Conservation (phyloP, 768 basidiomycete genomes). For the Russula vinacea region DNA sequence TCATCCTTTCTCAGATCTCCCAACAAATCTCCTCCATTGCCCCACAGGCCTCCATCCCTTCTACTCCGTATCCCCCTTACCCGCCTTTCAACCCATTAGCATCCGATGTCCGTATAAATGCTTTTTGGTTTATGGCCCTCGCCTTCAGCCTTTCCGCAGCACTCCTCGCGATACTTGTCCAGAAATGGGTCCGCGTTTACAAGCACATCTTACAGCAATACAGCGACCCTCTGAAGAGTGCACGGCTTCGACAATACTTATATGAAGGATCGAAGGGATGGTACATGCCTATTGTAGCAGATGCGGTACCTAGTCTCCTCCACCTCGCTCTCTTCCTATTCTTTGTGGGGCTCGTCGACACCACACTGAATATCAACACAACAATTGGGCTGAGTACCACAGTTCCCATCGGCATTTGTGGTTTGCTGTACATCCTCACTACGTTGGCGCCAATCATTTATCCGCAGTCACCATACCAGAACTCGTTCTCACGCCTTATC, state of each 20-base stretch:
- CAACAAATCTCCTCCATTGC: conserved; percentile 8
- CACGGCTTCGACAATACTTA: neutral
- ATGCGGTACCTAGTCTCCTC: neutral
- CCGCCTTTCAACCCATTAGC: conserved; percentile 29
- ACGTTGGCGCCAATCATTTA: conserved; percentile 8
- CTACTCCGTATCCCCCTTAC: neutral
- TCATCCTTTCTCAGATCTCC: conserved; percentile 16
- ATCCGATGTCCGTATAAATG: conserved; percentile 41
- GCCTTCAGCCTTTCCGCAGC: conserved; percentile 43
- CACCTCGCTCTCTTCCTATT: neutral
- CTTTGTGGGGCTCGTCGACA: conserved; percentile 37
- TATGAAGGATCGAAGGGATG: neutral
- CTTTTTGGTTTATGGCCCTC: conserved; percentile 21
- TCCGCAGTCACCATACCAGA: conserved; percentile 18
- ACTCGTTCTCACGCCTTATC: conserved; percentile 6
- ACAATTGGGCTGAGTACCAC: conserved; percentile 14
- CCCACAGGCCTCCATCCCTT: neutral
- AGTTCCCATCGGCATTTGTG: conserved; percentile 12
- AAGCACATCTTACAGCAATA: neutral
- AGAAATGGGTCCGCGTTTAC: neutral
- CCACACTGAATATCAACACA: conserved; percentile 37
- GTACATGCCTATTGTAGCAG: neutral
- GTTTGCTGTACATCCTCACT: conserved; percentile 19
- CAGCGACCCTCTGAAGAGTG: neutral
- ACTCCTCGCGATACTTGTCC: conserved; percentile 38